Evolutionary conservation across 2,329 filamentous ascomycete species (phyloP).

Genomic region (Mycosphaerella arachidis): DNA sequence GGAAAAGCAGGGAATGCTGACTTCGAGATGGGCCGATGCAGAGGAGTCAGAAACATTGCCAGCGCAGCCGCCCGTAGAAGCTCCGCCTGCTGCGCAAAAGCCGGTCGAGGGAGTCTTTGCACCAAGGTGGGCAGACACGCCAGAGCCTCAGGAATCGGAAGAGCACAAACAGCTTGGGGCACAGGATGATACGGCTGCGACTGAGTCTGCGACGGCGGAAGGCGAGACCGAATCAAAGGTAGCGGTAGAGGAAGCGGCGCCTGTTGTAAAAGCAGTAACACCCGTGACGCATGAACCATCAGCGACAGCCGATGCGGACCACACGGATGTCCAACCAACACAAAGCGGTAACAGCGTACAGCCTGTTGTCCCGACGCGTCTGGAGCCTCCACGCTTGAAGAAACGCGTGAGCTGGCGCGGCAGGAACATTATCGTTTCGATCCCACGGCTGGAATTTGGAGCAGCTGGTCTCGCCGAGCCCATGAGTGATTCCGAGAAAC

Average conservation of each 20-base stretch:
- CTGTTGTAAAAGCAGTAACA: not conserved
- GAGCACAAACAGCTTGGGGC: not conserved
- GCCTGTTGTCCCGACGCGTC: constrained; percentile 9
- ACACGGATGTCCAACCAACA: not conserved
- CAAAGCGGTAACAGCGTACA: not conserved
- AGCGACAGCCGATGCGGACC: not conserved
- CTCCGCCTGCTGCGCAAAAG: constrained; percentile 8
- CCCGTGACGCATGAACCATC: not conserved
- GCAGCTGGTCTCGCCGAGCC: constrained; percentile 41
- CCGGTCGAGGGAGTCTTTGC: constrained; percentile 23
- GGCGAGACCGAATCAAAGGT: not conserved
- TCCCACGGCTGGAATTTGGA: constrained; percentile 41
- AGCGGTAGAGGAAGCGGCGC: not conserved
- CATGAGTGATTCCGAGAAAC: constrained; percentile 50
- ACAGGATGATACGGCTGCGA: not conserved
- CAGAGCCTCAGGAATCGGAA: constrained; percentile 17
- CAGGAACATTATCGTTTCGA: constrained; percentile 43
- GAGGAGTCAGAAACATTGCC: constrained; percentile 12
- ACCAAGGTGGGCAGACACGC: constrained; percentile 28
- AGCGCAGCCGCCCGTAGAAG: constrained; percentile 3
- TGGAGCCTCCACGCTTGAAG: constrained; percentile 36
- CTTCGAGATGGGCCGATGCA: constrained; percentile 26
- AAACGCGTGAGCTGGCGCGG: constrained; percentile 45
- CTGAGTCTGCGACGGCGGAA: not conserved
- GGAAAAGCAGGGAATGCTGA: constrained; percentile 19